Evolutionary conservation across 1,139 yeast species (phyloP).

Genomic region (Scheffersomyces quercinus): DNA sequence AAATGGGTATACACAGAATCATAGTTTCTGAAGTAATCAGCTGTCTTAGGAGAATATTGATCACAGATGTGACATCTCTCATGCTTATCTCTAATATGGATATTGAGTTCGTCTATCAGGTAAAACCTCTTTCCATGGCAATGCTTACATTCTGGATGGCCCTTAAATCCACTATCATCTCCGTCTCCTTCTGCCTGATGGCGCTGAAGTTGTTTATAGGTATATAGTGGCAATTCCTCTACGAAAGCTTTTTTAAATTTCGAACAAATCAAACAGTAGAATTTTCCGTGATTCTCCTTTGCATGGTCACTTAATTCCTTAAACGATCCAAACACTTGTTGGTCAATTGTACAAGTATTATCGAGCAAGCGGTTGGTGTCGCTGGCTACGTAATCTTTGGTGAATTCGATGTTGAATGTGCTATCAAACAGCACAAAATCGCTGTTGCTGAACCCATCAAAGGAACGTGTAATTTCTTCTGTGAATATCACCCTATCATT

Average conservation of each 20-base stretch:
- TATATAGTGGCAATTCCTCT: slow-evolving; percentile 64
- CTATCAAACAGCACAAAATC: slow-evolving; percentile 39
- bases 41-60: slow-evolving; percentile 59
- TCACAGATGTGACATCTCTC: slow-evolving; percentile 93
- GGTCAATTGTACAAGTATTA: slow-evolving; percentile 60
- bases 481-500: slow-evolving; percentile 62
- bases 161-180: slow-evolving; percentile 71
- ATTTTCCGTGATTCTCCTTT: slow-evolving; percentile 58
- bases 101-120: slow-evolving; percentile 81
- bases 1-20: slow-evolving; percentile 76
- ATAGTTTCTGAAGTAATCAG: slow-evolving; percentile 80
- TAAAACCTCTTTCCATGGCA: slow-evolving; percentile 77
- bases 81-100: slow-evolving; percentile 82
- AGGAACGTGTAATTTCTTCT: slow-evolving; percentile 42
- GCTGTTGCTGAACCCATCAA: slow-evolving; percentile 31
- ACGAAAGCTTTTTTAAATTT: slow-evolving; percentile 76
- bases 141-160: slow-evolving; percentile 89
- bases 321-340: slow-evolving; percentile 44
- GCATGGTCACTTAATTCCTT: slow-evolving; percentile 67
- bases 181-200: slow-evolving; percentile 66
- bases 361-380: slow-evolving; percentile 55
- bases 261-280: slow-evolving; percentile 75
- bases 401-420: slow-evolving; percentile 53
- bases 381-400: slow-evolving; percentile 40
- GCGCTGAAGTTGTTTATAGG: slow-evolving; percentile 59